Evolutionary conservation across 495 filamentous ascomycete species (phyloP).

Genomic region (Pseudotulostoma volvatum): DNA sequence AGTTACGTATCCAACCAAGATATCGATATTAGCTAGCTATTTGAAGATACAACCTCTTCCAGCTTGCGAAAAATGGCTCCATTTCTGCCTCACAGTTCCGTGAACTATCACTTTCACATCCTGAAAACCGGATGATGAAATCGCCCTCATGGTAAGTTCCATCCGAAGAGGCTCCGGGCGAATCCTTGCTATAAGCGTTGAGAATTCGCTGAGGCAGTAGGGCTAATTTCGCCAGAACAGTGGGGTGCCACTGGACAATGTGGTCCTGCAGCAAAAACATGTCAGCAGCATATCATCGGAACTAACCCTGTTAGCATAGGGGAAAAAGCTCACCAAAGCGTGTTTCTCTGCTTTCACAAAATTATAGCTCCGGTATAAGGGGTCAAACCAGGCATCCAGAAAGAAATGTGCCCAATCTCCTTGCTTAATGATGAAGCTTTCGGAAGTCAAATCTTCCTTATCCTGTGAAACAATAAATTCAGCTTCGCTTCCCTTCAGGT

Average conservation of each 20-base stretch:
- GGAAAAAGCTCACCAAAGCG: conserved; percentile 51
- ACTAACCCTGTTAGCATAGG: background rate
- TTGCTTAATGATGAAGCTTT: conserved; percentile 62
- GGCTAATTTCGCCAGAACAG: conserved; percentile 73
- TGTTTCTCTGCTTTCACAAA: conserved; percentile 90
- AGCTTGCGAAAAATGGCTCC: conserved; percentile 34
- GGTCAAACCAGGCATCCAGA: conserved; percentile 92
- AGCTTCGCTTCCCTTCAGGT: conserved; percentile 58
- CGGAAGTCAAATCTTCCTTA: conserved; percentile 54
- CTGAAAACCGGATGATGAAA: conserved; percentile 57
- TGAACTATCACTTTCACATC: conserved; percentile 41
- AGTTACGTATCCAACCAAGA: no score
- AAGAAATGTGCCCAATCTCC: conserved; percentile 89
- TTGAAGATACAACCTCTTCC: conserved; percentile 13
- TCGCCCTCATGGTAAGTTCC: conserved; percentile 59
- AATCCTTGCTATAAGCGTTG: conserved; percentile 54
- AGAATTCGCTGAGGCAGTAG: conserved; percentile 68
- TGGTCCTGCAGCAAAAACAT: conserved; percentile 43
- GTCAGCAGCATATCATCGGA: background rate
- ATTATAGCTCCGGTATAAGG: conserved; percentile 80
- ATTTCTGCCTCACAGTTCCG: conserved; percentile 59
- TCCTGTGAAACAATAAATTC: conserved; percentile 82
- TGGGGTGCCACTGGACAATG: conserved; percentile 97
- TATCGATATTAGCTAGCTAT: no score
- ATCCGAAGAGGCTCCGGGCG: conserved; percentile 24